These are phyloP conservation scores for Saccharomyces hybrid DNA, from an alignment of 1,139 yeast species.

Conservation along the genomic window DNA sequence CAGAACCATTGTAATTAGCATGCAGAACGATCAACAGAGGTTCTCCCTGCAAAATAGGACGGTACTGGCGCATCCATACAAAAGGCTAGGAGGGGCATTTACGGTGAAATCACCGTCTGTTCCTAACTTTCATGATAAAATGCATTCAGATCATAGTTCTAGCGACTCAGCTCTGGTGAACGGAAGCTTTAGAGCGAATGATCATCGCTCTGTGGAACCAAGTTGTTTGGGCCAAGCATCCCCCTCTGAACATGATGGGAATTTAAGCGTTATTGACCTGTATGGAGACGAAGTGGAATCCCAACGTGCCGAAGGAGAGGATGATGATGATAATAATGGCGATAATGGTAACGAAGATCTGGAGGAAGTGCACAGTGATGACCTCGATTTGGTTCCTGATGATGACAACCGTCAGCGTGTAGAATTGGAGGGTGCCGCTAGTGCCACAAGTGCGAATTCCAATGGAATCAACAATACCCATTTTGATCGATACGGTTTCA, in stretches of 20 bases:
- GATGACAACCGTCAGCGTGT: neutral
- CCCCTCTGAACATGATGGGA: slow-evolving; percentile 4
- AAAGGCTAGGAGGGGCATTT: slow-evolving; percentile 7
- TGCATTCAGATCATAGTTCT: slow-evolving; percentile 4
- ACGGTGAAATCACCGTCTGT: slow-evolving; percentile 26
- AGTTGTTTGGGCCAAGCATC: neutral
- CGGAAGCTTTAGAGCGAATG: neutral
- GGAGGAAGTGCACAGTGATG: slow-evolving; percentile 5
- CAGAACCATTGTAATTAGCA: neutral
- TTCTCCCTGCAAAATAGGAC: slow-evolving; percentile 5
- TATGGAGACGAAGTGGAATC: slow-evolving; percentile 23
- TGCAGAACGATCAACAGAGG: slow-evolving; percentile 5
- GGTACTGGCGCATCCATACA: slow-evolving; percentile 1
- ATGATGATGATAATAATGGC: slow-evolving; percentile 2
- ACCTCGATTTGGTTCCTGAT: neutral
- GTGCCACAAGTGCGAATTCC: slow-evolving; percentile 13
- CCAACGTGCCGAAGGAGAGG: slow-evolving; percentile 8
- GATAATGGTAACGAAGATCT: slow-evolving; percentile 6
- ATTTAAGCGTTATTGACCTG: slow-evolving; percentile 24
- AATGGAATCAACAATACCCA: slow-evolving; percentile 17
- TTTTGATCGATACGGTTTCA: slow-evolving; percentile 81
- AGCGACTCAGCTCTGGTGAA: neutral
- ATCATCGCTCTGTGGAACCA: slow-evolving; percentile 1
- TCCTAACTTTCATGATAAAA: slow-evolving; percentile 23
- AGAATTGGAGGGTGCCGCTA: neutral